phyloP scores from a whole-genome alignment of 345 rosid species.

The Erysimum cheiranthoides region DNA sequence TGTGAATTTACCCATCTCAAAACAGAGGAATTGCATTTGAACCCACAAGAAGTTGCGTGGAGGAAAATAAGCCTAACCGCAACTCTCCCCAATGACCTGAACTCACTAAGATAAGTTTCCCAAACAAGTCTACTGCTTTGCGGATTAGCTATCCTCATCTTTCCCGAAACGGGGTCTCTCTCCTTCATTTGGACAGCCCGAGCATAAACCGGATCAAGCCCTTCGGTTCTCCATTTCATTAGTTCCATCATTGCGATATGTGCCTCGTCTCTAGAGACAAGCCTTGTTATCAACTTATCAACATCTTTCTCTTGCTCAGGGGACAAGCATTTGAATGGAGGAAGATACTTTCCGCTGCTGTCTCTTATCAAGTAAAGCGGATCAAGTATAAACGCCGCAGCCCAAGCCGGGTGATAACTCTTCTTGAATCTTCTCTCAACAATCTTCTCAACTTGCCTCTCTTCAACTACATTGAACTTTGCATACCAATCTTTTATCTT shows the following conservation, averaged over 20 bases:
- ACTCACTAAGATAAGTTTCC: slow-evolving; percentile 97
- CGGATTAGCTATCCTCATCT: slow-evolving; percentile 84
- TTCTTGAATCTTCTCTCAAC: slow-evolving; percentile 85
- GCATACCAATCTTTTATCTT: slow-evolving; percentile 89
- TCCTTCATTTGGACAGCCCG: slow-evolving; percentile 98
- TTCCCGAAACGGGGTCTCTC: slow-evolving; percentile 83
- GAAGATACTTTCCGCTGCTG: slow-evolving; percentile 82
- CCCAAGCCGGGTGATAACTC: slow-evolving; percentile 99
- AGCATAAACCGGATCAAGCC: slow-evolving; percentile 98
- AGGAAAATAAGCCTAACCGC: slow-evolving; percentile 98
- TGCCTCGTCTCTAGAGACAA: slow-evolving; percentile 95
- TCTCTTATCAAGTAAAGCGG: slow-evolving; percentile 91
- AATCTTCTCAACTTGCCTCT: slow-evolving; percentile 73
- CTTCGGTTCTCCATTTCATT: slow-evolving; percentile 99
- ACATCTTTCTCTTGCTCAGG: slow-evolving; percentile 95
- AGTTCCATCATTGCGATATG: slow-evolving; percentile 97
- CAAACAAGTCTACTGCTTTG: slow-evolving; percentile 98
- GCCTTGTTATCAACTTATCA: slow-evolving; percentile 90
- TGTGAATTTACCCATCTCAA: slow-evolving; percentile 77
- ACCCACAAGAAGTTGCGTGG: slow-evolving; percentile 87
- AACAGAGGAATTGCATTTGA: slow-evolving; percentile 86
- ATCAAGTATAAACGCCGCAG: slow-evolving; percentile 91
- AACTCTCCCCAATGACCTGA: slow-evolving; percentile 87
- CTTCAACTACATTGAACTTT: slow-evolving; percentile 64
- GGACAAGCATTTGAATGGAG: slow-evolving; percentile 85